Base-by-base conservation (phyloP, 2,329 filamentous ascomycete genomes). In the Fusarium chlamydosporum region DNA sequence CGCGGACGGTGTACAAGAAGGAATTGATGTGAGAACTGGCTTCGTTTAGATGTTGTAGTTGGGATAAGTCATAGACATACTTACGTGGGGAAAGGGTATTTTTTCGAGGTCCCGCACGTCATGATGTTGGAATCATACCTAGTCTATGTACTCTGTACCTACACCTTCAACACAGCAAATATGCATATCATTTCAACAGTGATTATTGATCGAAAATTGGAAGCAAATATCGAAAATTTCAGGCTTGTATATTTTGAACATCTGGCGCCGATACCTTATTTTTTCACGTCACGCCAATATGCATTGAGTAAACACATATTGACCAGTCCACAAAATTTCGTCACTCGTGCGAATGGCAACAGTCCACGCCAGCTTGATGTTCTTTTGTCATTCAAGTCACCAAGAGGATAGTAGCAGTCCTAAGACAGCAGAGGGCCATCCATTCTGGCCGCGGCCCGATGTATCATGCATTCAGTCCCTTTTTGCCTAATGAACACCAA, bases 401-500 rank as follows among this genome's bases (percentile, higher is more conserved):
- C 81, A 81, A 82, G 80, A 79, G 78, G 77, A 78, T 73, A 77
- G 72, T 75, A 74, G 76, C 76, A 79, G 79, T 78, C 79, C 73
- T 77, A 77, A 80, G 79, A 83, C 82, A 79, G 80, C 81, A 80
- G 77, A 76, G 79, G 78, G 79, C 79, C 78, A 78, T 78, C 79
- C 79, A 79, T 76, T 77, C 70, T 67, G 73, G 75, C 73, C 74
- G 67, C 71, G 56, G 69, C 68, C 74, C 70, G 72, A 77, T 81
- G 78, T 81, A 82, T 83, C 82, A 83, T 83, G 80, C 79, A 82
- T 79, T 81, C 77, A 82, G 79, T 81, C 77, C 82, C 80, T 80
- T 81, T 81, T 80, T 79, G 79, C 83, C 81, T 80, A 80, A 79
- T 82, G 78, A 84, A 85, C 83, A 85, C 83, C 83, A 79, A 81